Base-by-base conservation (phyloP, 345 rosid genomes). In the Boechera stricta region DNA sequence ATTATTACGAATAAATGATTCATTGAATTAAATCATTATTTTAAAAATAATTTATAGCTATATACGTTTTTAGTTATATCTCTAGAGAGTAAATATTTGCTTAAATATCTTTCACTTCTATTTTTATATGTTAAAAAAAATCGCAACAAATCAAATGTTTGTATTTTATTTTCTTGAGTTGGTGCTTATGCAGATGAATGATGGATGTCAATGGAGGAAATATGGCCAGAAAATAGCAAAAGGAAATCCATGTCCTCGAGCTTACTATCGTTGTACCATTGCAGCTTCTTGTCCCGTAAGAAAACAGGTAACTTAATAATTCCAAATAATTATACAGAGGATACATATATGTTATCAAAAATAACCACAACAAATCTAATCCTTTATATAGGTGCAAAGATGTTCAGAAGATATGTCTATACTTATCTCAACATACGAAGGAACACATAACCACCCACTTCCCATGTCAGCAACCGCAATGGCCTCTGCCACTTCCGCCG, bases 181-280 rank as follows among this genome's bases (percentile, higher is more conserved):
- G 49, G 6, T 76, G 55, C 60, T 41, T 56, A 18, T 77, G 54
- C 77, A 94, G 97, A 86, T 94, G 93, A 92, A 85, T 60, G 98
- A 94, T 73, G 98, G 98, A 10, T 94, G 98, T 70, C 98, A 92
- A 57, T 94, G 98, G 98, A 86, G 98, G 63, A 94, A 94, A 81
- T 94, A 94, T 73, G 98, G 98, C 15, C 98, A 94, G 64, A 94
- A 94, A 80, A 87, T 91, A 64, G 82, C 97, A 0, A 94, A 92
- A 82, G 98, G 97, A 41, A 94, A 94, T 49, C 98, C 98, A 8
- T 92, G 98, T 67, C 98, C 98, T 45, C 87, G 98, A 75, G 98
- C 97, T 13, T 94, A 94, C 77, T 92, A 92, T 77, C 97, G 97
- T 6, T 94, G 98, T 78, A 94, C 97, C 4, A 79, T 86, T 69